A percentile compares a stretch with the other conserved stretches of the same genome.
Evolutionary conservation across 139 green algal genomes (phyloP).

Genomic region (Yamagishiella unicocca): DNA sequence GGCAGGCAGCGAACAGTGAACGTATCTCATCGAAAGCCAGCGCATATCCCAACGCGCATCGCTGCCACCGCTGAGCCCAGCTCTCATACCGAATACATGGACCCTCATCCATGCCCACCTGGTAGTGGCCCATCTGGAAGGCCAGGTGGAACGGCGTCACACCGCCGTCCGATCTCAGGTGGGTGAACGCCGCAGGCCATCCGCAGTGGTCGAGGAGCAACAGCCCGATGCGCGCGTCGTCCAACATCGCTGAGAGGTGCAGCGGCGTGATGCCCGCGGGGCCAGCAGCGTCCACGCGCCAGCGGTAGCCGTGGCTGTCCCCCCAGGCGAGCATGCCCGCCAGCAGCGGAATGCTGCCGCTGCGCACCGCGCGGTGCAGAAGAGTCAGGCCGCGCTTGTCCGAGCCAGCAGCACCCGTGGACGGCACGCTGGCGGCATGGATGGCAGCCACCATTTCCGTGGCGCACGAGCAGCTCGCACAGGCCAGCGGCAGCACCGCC

Average conservation of each 20-base stretch:
- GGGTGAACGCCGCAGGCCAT: conserved; percentile 59
- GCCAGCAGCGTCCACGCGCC: conserved; percentile 51
- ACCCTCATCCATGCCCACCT: conserved; percentile 24
- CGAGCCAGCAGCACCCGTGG: background rate
- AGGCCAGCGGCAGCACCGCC: conserved; percentile 62
- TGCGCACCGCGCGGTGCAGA: conserved; percentile 63
- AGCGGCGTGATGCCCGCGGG: conserved; percentile 65
- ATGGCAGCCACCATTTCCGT: conserved; percentile 62
- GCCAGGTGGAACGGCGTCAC: conserved; percentile 76
- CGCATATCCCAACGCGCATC: too few species aligned
- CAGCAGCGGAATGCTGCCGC: conserved; percentile 54
- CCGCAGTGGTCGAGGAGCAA: conserved; percentile 61
- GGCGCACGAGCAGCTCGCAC: conserved; percentile 53
- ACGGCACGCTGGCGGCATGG: conserved; percentile 8
- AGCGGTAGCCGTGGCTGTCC: conserved; percentile 47
- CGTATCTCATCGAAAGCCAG: too few species aligned
- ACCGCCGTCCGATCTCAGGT: conserved; percentile 50
- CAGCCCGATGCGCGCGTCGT: conserved; percentile 60
- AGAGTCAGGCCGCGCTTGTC: conserved; percentile 49
- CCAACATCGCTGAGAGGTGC: conserved; percentile 68
- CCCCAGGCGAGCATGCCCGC: conserved; percentile 62
- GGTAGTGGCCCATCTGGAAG: conserved; percentile 74
- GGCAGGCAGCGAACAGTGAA: too few species aligned
- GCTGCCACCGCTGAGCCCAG: too few species aligned
- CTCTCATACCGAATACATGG: background rate